Evolutionary conservation across 1,139 yeast species (phyloP), one percentile per base, ranked within the genome.

Genomic region (Candida tropicalis): DNA sequence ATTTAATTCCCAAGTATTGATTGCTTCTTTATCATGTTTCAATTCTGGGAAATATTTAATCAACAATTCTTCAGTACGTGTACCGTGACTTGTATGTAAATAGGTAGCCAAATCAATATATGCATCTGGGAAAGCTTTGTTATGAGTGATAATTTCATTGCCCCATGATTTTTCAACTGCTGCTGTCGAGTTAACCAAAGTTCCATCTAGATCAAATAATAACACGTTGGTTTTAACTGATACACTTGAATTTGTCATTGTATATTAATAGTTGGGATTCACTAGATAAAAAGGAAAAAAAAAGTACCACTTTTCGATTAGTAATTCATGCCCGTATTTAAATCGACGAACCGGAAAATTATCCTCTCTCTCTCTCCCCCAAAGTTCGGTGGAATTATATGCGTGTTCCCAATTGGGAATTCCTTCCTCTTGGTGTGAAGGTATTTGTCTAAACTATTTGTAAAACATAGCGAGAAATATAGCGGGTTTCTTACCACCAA

Each of bases 121-220:
- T 5, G 44, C 27, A 5, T 45, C 44, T 4, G 44, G 46, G 23
- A 35, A 33, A 5, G 38, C 35, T 18, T 20, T 10, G 43, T 57
- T 57, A 44, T 57, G 62, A 5, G 40, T 29, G 4, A 37, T 40
- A 27, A 55, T 44, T 18, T 47, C 47, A n/a, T 48, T 46, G 15
- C 41, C 35, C 62, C 62, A 58, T n/a, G 53, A 47, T 27, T 52
- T 45, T 33, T 55, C 60, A 4, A 57, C 62, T 2, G 59, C 55
- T 1, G 50, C 46, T 2, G 56, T 57, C 5, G 61, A 58, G 34
- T 50, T 45, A n/a, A 57, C 62, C 4, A 58, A 45, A 3, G 62
- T 57, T 2, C 62, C 61, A 41, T 57, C 62, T 23, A 57, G 49
- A 35, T 57, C 63, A 34, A 57, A 58, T 9, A 58, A 45, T 17